phyloP scores from a whole-genome alignment of 2,329 filamentous ascomycete species.

The Aspergillus sp. region DNA sequence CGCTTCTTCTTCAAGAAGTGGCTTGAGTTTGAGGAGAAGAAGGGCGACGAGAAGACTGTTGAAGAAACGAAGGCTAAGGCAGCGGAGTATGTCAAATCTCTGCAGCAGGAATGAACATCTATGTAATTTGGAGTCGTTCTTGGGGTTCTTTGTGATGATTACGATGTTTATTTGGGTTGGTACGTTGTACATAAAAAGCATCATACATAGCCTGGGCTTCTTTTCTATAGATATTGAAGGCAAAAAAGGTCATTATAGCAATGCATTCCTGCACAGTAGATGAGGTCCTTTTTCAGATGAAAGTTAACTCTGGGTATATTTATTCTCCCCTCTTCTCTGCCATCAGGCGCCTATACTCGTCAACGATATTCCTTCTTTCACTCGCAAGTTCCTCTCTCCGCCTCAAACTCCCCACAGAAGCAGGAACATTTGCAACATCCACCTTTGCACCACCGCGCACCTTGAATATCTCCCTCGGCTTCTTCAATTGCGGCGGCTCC shows the following conservation, averaged over 20 bases:
- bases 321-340: constrained; percentile 46
- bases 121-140: background rate
- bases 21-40: constrained; percentile 80
- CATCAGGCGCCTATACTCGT: constrained; percentile 72
- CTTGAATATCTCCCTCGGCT: constrained; percentile 63
- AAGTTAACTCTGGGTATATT: background rate
- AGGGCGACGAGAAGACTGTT: constrained; percentile 67
- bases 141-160: constrained; percentile 12
- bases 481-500: constrained; percentile 73
- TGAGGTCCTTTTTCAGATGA: background rate
- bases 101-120: constrained; percentile 29
- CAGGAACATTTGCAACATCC: constrained; percentile 68
- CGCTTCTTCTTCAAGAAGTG: constrained; percentile 89
- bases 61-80: constrained; percentile 71
- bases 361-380: constrained; percentile 69
- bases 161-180: constrained; percentile 13
- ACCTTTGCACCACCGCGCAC: constrained; percentile 64
- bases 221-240: constrained; percentile 7
- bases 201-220: constrained; percentile 10
- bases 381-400: constrained; percentile 71
- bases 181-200: constrained; percentile 12
- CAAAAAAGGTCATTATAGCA: constrained; percentile 4
- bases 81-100: constrained; percentile 63
- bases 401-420: constrained; percentile 67
- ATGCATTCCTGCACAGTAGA: background rate